Conservation (phyloP, 2,329 filamentous ascomycete species). For the Aulographum hederae region DNA sequence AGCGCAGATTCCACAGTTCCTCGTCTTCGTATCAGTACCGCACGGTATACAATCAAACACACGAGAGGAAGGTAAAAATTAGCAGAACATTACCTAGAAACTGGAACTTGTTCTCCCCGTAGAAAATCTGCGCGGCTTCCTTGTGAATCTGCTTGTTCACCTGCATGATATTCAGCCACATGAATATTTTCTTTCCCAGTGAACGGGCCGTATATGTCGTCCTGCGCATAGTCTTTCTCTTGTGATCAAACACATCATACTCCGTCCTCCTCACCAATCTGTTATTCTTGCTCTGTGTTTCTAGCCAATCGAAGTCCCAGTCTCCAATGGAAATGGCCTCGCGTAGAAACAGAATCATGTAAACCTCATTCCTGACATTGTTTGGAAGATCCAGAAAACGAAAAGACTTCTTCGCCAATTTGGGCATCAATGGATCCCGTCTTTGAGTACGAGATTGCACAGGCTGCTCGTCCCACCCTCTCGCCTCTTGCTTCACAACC, state of each 20-base stretch:
- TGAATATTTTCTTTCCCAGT: neutral
- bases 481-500: neutral
- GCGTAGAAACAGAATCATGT: slow-evolving; percentile 2
- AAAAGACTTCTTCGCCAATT: neutral
- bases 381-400: slow-evolving; percentile 5
- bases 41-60: too few relatives aligned
- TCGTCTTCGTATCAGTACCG: too few relatives aligned
- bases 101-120: slow-evolving; percentile 4
- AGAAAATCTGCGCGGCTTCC: slow-evolving; percentile 6
- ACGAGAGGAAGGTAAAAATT: too few relatives aligned
- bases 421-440: neutral
- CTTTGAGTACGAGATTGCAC: neutral
- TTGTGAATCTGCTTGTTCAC: slow-evolving; percentile 3
- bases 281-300: neutral
- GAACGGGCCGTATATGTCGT: slow-evolving; percentile 4
- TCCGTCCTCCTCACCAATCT: slow-evolving; percentile 4
- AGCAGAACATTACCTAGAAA: slow-evolving; percentile 5
- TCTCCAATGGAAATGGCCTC: slow-evolving; percentile 4
- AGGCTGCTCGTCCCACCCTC: neutral
- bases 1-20: slow-evolving; percentile 5
- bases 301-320: slow-evolving; percentile 3
- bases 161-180: slow-evolving; percentile 4
- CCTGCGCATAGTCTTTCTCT: slow-evolving; percentile 2
- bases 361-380: slow-evolving; percentile 2
- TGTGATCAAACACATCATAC: slow-evolving; percentile 3